These are phyloP conservation scores for Xylaria sp. DNA, from an alignment of 495 filamentous ascomycete species.

Conservation along the genomic window DNA sequence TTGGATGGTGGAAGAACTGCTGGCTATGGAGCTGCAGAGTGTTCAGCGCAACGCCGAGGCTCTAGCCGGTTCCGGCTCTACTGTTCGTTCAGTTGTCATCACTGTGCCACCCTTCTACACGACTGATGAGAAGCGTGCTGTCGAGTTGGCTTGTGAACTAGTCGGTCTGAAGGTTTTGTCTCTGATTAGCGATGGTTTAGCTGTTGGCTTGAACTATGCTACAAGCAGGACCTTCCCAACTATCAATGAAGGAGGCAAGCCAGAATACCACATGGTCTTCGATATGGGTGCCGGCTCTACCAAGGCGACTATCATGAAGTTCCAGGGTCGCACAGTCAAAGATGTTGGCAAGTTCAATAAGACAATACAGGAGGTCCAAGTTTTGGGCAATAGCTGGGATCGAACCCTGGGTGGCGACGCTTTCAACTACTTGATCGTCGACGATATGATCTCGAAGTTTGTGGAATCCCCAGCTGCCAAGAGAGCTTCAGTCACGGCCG, in stretches of 20 bases:
- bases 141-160: slow-evolving; percentile 81
- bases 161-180: slow-evolving; percentile 86
- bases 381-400: slow-evolving; percentile 88
- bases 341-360: slow-evolving; percentile 95
- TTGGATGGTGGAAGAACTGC: slow-evolving; percentile 88
- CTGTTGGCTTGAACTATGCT: slow-evolving; percentile 94
- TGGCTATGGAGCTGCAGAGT: slow-evolving; percentile 95
- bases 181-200: slow-evolving; percentile 87
- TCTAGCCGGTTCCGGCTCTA: slow-evolving; percentile 78
- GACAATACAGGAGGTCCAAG: slow-evolving; percentile 90
- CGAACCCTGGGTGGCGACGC: slow-evolving; percentile 87
- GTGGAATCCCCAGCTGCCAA: slow-evolving; percentile 73
- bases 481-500: slow-evolving; percentile 64
- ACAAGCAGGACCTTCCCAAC: slow-evolving; percentile 87
- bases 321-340: slow-evolving; percentile 89
- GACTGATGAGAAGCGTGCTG: slow-evolving; percentile 82
- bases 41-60: slow-evolving; percentile 85
- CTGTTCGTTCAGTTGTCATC: slow-evolving; percentile 81
- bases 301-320: slow-evolving; percentile 89
- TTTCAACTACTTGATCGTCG: slow-evolving; percentile 83
- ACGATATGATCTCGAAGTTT: slow-evolving; percentile 86
- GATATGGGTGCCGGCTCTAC: slow-evolving; percentile 99
- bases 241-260: slow-evolving; percentile 81
- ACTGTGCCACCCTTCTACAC: slow-evolving; percentile 94
- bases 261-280: slow-evolving; percentile 91